A percentile compares a stretch with the other conserved stretches of the same genome.
Evolutionary conservation across 352 stramenopile genomes (phyloP).

Genomic region (Halophytophthora polymorphica): DNA sequence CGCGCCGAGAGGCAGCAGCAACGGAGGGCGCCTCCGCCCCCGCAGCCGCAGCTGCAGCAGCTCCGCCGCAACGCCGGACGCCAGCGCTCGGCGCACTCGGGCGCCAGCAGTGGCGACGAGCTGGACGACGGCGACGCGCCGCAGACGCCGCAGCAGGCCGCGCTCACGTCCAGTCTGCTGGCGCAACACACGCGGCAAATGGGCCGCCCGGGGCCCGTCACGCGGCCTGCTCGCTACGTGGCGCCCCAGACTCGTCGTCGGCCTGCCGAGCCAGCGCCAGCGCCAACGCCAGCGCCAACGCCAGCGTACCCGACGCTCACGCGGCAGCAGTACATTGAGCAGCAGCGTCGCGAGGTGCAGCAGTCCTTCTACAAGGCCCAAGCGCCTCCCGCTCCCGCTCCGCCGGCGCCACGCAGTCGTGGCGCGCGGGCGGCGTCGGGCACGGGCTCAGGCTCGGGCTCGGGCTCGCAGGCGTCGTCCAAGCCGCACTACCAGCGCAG

Average conservation of each 20-base stretch:
- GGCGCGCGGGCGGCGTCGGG: too few species aligned
- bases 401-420: too few species aligned
- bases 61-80: conserved; percentile 10
- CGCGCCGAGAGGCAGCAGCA: conserved; percentile 17
- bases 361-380: background rate
- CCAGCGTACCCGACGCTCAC: background rate
- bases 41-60: conserved; percentile 14
- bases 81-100: conserved; percentile 10
- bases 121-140: conserved; percentile 17
- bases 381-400: too few species aligned
- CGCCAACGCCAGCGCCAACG: background rate
- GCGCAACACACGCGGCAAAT: conserved; percentile 51
- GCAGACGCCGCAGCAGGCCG: conserved; percentile 16
- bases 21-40: conserved; percentile 10
- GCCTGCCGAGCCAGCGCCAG: conserved; percentile 5
- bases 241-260: conserved; percentile 14
- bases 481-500: too few species aligned
- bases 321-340: background rate
- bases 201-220: conserved; percentile 36
- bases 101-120: conserved; percentile 33
- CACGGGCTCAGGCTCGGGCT: too few species aligned
- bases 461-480: too few species aligned
- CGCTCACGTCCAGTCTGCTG: conserved; percentile 47
- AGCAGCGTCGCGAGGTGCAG: background rate
- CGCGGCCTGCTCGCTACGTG: conserved; percentile 15